A percentile compares a stretch with the other conserved stretches of the same genome.
phyloP scores from a whole-genome alignment of 2,329 filamentous ascomycete genomes.

The Gnomoniopsis smithogilvyi region DNA sequence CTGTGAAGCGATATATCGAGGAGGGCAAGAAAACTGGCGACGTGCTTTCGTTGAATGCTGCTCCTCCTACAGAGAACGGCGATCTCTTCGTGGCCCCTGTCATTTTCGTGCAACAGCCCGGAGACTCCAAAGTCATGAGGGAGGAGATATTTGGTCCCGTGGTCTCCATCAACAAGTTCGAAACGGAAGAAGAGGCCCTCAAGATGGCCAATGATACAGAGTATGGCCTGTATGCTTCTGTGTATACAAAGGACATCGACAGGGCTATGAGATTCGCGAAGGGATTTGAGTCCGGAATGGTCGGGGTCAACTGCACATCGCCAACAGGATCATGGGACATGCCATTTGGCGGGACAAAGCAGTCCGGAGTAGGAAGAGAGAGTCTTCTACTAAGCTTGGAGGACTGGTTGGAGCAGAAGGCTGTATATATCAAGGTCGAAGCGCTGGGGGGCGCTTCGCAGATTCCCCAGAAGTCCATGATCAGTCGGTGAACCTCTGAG shows the following conservation, averaged over 20 bases:
- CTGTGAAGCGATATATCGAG: constrained; percentile 42
- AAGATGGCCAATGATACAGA: constrained; percentile 53
- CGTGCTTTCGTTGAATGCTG: constrained; percentile 25
- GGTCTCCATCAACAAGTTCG: constrained; percentile 54
- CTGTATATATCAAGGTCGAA: constrained; percentile 28
- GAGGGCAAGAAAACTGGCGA: constrained; percentile 36
- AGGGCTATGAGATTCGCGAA: constrained; percentile 43
- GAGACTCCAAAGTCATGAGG: constrained; percentile 46
- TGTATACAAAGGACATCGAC: constrained; percentile 51
- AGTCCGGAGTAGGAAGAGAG: constrained; percentile 35
- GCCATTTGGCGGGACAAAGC: constrained; percentile 42
- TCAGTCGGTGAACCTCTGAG: too few relatives aligned
- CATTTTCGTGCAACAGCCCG: constrained; percentile 41
- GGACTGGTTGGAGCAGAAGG: constrained; percentile 32
- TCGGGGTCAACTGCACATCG: constrained; percentile 52
- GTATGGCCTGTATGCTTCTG: constrained; percentile 52
- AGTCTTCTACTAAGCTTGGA: constrained; percentile 34
- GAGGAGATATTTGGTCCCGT: constrained; percentile 66
- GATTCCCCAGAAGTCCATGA: too few relatives aligned
- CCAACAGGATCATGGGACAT: constrained; percentile 33
- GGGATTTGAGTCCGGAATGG: constrained; percentile 56
- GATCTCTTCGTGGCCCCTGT: constrained; percentile 43
- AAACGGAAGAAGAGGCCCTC: constrained; percentile 53
- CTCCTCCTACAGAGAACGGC: constrained; percentile 10
- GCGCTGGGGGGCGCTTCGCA: neutral